Evolutionary conservation across 1,284 basidiomycete genomes (phyloP).

Genomic region (Leucocoprinus gongylophorus): DNA sequence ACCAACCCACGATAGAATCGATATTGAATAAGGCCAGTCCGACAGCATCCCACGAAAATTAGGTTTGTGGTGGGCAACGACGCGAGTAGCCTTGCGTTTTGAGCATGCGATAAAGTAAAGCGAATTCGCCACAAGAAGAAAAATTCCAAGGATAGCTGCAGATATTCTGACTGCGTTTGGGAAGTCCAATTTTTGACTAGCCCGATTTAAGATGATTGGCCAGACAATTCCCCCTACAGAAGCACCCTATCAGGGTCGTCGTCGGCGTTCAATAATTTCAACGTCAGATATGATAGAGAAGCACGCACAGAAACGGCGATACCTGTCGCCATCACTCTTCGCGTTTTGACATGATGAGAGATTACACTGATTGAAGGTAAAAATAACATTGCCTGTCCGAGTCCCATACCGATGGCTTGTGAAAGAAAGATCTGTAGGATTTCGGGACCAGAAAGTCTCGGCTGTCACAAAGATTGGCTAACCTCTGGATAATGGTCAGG

Average conservation of each 20-base stretch:
- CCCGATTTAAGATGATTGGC: constrained; percentile 45
- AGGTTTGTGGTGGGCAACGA: constrained; percentile 11
- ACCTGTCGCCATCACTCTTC: constrained; percentile 44
- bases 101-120: constrained; percentile 12
- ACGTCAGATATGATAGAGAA: not conserved
- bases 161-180: constrained; percentile 36
- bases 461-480: not conserved
- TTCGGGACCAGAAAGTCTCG: not conserved
- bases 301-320: constrained; percentile 38
- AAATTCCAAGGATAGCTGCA: constrained; percentile 28
- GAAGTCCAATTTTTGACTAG: constrained; percentile 32
- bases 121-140: constrained; percentile 37
- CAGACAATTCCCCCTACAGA: constrained; percentile 45
- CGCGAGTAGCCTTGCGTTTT: constrained; percentile 16
- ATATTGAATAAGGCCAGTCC: constrained; percentile 39
- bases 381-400: constrained; percentile 45
- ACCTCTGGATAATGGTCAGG: constrained; percentile 36
- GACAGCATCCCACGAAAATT: constrained; percentile 27
- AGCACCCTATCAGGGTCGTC: constrained; percentile 26
- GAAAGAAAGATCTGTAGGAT: constrained; percentile 39
- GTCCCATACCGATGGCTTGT: constrained; percentile 46
- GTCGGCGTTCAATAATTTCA: not conserved
- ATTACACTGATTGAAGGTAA: constrained; percentile 45
- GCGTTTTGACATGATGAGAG: constrained; percentile 40
- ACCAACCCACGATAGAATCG: constrained; percentile 35